Base-by-base conservation (phyloP, 2,329 filamentous ascomycete genomes). In the Kalmusia sp. region DNA sequence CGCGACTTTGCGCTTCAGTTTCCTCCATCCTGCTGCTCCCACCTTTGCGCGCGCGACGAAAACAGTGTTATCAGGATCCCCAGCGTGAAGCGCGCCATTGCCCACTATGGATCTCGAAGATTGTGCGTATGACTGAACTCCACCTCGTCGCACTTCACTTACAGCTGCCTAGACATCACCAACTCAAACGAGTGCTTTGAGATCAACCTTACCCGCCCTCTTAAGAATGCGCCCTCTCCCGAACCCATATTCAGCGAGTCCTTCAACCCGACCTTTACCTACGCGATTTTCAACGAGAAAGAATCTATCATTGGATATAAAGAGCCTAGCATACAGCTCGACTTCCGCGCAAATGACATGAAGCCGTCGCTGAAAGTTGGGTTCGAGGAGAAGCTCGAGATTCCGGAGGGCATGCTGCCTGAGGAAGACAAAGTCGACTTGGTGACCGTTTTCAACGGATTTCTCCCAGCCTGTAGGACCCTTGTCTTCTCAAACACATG, bases 291-390 rank as follows among this genome's bases (percentile, higher is more conserved):
- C 64, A 92, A 92, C 67, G 89, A 98, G n/a, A 88, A 95, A 7
- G 92, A 99, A 75, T 84, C 83, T 25, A 93, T 98, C 59, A 93
- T 96, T 65, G 93, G 93, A 31, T 96, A 97, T 80, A 88, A 92
- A 71, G 86, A 87, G 49, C 82, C 96, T 50, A 86, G 86, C 59
- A 88, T 98, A 69, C 84, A 86, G 58, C 78, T 98, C 50, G 86
- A 86, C 57, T 87, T 88, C 62, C 82, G 82, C 28, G 83, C 84
- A 33, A 84, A 89, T 71, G 90, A 97, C 71, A 86, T 98, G 77
- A 87, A 87, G 61, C 92, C 93, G 0, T 85, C 90, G 63, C 72
- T 97, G 27, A 82, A 87, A 50, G 82, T 92, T 47, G 84, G 84
- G 1, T 93, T 88, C 67, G 82, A 83, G 58, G 87, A 89, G 68